Base-by-base conservation (phyloP, 2,329 filamentous ascomycete genomes). In the Nemania abortiva region DNA sequence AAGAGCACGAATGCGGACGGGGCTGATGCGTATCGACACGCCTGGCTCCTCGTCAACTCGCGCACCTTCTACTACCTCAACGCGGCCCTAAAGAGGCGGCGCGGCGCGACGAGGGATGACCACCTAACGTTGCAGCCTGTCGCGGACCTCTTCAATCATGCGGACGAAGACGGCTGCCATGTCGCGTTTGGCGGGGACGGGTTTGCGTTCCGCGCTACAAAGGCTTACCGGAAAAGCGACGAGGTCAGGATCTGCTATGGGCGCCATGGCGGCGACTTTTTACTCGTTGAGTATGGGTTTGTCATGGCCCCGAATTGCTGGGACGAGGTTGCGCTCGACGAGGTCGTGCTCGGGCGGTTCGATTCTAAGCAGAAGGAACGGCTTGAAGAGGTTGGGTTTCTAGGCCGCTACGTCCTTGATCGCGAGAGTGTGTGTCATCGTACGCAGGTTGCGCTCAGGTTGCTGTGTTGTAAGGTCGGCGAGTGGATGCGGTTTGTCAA, bases 201-300 rank as follows among this genome's bases (percentile, higher is more conserved):
- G 6, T 92, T 89, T 80, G 84, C 82, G 27, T 83, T 92, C 55
- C 84, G 80, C 20, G 85, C 88, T 2, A 80, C 84, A 55, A 78
- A 81, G 1, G 76, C 81, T 0, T 90, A 91, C 74, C 77, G 77
- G 1, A 74, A 78, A 1, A 89, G 89, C 9, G 87, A 91, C 22
- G 92, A 94, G 80, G 81, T 95, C 0, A 88, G 86, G 68, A 88
- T 92, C 29, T 89, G 86, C 31, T 95, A 95, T 74, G 92, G 92
- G 2, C 78, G 84, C 0, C 92, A 94, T 77, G 86, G 86, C 31
- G 92, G 93, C 70, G 92, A 94, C 76, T 91, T 92, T 72, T 80
- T 94, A 20, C 84, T 94, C 2, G 86, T 88, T 0, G 91, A 94
- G 79, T 95, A 88, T 72, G 86, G 86, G 4, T 88, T 88, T 72